phyloP scores from a whole-genome alignment of 345 rosid species.

The Triadica sebifera region DNA sequence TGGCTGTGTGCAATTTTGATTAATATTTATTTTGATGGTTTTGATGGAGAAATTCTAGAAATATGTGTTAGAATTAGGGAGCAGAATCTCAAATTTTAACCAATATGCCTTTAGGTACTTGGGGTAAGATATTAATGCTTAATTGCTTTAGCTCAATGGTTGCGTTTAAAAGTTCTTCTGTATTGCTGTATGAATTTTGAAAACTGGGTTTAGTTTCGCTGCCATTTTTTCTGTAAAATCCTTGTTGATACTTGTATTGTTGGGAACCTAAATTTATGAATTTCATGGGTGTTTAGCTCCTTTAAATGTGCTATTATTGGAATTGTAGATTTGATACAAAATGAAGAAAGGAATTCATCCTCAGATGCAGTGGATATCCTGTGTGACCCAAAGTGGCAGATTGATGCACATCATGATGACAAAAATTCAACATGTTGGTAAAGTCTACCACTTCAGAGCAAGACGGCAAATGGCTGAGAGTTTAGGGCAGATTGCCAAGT shows the following conservation, averaged over 20 bases:
- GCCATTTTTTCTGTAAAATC: no score
- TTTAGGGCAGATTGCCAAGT: constrained; percentile 81
- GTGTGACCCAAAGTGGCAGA: constrained; percentile 86
- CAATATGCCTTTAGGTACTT: constrained; percentile 68
- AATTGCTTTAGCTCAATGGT: no score
- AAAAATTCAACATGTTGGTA: constrained; percentile 70
- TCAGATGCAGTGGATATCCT: constrained; percentile 95
- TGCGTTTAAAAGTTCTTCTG: no score
- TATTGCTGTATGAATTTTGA: no score
- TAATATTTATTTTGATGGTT: constrained; percentile 67
- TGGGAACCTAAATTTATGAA: no score
- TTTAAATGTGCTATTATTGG: background rate
- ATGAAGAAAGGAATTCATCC: constrained; percentile 98
- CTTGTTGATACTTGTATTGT: no score
- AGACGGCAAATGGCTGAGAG: constrained; percentile 87
- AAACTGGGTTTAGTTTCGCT: no score
- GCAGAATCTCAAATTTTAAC: constrained; percentile 45
- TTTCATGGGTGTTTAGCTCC: background rate
- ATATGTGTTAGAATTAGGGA: constrained; percentile 48
- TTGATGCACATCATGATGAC: constrained; percentile 90
- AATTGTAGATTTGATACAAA: constrained; percentile 9
- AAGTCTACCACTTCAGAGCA: constrained; percentile 84
- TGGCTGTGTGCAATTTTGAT: constrained; percentile 61
- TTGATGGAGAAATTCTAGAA: constrained; percentile 68
- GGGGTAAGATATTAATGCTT: constrained; percentile 66